Conservation (phyloP, 2,329 filamentous ascomycete species). For the Rhinocladiella mackenziei region DNA sequence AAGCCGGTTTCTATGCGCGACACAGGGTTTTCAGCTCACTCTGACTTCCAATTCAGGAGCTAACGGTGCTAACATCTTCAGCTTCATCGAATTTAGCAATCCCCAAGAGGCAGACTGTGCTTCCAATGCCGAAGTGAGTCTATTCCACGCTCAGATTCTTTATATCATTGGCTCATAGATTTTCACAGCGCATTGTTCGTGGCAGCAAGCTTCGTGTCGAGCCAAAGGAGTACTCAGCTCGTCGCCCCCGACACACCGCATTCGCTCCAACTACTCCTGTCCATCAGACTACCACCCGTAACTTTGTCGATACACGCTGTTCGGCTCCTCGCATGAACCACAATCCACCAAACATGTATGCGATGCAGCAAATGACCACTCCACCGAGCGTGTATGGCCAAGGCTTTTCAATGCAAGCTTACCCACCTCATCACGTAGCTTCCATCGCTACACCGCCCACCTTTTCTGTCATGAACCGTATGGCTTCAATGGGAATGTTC, state of each 20-base stretch:
- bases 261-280: conserved; percentile 1
- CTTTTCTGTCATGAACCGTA: conserved; percentile 4
- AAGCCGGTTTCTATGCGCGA: conserved; percentile 2
- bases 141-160: neutral
- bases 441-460: neutral
- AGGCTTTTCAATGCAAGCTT: neutral
- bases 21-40: neutral
- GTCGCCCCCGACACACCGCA: conserved; percentile 12
- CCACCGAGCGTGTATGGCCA: conserved; percentile 7
- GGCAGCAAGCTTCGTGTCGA: conserved; percentile 26
- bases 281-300: conserved; percentile 2
- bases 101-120: conserved; percentile 24
- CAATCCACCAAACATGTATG: conserved; percentile 5
- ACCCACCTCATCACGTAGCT: neutral
- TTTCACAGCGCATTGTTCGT: conserved; percentile 12
- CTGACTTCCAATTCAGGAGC: conserved; percentile 14
- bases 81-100: conserved; percentile 26
- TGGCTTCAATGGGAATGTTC: conserved; percentile 14
- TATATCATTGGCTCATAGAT: too few species aligned
- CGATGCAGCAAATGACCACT: conserved; percentile 9
- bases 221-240: conserved; percentile 28
- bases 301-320: neutral
- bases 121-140: conserved; percentile 15
- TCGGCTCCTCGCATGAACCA: neutral
- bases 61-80: conserved; percentile 24